These are phyloP conservation scores for Fusarium algeriense DNA, from an alignment of 2,329 filamentous ascomycete genomes.

Conservation along the genomic window DNA sequence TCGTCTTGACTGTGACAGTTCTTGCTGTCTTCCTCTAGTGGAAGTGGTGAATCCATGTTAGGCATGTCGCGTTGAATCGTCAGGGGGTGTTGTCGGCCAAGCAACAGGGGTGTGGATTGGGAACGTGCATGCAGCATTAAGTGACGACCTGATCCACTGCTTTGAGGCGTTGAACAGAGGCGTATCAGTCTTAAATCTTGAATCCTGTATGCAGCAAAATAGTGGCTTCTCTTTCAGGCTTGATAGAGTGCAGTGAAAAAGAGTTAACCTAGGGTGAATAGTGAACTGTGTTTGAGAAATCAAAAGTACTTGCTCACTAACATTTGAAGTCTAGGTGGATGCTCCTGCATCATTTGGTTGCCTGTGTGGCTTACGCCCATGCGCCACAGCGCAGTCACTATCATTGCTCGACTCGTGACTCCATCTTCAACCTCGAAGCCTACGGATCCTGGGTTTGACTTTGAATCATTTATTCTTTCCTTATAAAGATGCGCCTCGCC, in stretches of 20 bases:
- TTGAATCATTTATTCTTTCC: slow-evolving; percentile 19
- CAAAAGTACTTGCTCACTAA: slow-evolving; percentile 14
- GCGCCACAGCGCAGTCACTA: slow-evolving; percentile 42
- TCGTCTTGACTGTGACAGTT: slow-evolving; percentile 30
- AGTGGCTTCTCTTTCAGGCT: background rate
- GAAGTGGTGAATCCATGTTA: slow-evolving; percentile 39
- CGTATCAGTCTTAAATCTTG: background rate
- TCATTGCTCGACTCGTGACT: slow-evolving; percentile 45
- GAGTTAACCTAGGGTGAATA: background rate
- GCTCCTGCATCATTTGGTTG: slow-evolving; percentile 32
- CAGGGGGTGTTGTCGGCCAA: slow-evolving; percentile 39
- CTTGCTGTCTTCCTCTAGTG: slow-evolving; percentile 34
- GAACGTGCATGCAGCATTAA: slow-evolving; percentile 9
- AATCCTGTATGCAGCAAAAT: background rate
- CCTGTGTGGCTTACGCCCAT: slow-evolving; percentile 43
- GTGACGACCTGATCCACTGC: background rate
- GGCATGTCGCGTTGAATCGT: slow-evolving; percentile 20
- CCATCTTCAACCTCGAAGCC: slow-evolving; percentile 38
- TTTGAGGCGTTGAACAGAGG: background rate
- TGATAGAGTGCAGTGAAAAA: background rate
- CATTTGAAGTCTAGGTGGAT: slow-evolving; percentile 2
- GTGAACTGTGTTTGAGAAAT: background rate
- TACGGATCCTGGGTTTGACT: slow-evolving; percentile 43
- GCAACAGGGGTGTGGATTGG: slow-evolving; percentile 36
- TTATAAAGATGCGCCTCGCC: slow-evolving; percentile 29